Evolutionary conservation across 1,139 yeast genomes (phyloP).

Genomic region (Arxiozyma heterogenica): DNA sequence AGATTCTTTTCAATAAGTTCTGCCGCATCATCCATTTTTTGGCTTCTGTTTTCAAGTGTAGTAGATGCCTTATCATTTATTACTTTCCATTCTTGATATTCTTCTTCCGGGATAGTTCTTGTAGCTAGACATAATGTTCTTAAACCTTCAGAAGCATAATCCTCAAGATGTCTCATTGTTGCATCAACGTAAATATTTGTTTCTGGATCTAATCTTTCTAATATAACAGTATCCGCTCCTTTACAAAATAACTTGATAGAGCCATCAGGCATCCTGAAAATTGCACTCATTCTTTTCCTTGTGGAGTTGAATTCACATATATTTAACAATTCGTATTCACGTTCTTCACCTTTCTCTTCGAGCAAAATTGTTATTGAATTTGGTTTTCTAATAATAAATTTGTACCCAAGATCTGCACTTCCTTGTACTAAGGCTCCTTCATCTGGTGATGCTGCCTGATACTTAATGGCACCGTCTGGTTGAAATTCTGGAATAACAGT

Average conservation of each 20-base stretch:
- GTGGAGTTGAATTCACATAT: conserved; percentile 96
- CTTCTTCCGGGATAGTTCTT: conserved; percentile 70
- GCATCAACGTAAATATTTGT: conserved; percentile 71
- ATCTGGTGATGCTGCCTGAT: conserved; percentile 98
- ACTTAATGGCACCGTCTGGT: conserved; percentile 57
- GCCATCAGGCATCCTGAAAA: conserved; percentile 92
- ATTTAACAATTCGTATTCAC: conserved; percentile 69
- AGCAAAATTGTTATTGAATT: conserved; percentile 63
- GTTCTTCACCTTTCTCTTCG: conserved; percentile 35
- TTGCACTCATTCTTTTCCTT: conserved; percentile 94
- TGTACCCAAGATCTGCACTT: conserved; percentile 82
- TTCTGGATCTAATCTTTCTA: conserved; percentile 69
- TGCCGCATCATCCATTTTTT: conserved; percentile 72
- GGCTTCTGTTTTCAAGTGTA: conserved; percentile 63
- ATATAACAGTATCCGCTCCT: conserved; percentile 95
- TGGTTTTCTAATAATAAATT: conserved; percentile 78
- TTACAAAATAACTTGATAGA: conserved; percentile 80
- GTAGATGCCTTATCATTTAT: conserved; percentile 74
- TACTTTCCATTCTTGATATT: conserved; percentile 55
- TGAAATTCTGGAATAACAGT: conserved; percentile 90
- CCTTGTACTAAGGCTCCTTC: conserved; percentile 98
- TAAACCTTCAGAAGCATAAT: conserved; percentile 92
- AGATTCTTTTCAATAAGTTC: conserved; percentile 76
- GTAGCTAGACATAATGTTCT: conserved; percentile 91
- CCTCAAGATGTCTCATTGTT: conserved; percentile 83